Evolutionary conservation across 352 stramenopile species (phyloP).

Genomic region (Globisporangium splendens): DNA sequence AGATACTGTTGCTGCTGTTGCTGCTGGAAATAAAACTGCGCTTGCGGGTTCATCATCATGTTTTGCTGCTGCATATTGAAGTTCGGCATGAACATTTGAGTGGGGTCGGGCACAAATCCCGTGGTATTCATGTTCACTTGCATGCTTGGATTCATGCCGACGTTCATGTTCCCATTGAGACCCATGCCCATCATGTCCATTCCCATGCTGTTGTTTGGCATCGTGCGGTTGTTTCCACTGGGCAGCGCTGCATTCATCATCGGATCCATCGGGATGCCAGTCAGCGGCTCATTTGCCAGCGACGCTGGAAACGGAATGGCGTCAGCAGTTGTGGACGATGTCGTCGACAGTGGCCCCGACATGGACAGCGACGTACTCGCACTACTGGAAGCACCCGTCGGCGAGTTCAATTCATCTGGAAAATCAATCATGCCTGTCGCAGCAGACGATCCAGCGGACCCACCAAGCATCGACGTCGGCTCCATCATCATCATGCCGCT

Average conservation of each 20-base stretch:
- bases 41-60: conserved; percentile 77
- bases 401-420: conserved; percentile 83
- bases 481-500: conserved; percentile 70
- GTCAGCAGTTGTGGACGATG: conserved; percentile 31
- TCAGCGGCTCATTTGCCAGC: conserved; percentile 56
- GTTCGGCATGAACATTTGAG: conserved; percentile 63
- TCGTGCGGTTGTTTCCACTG: conserved; percentile 12
- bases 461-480: conserved; percentile 32
- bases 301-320: conserved; percentile 78
- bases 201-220: conserved; percentile 14
- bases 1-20: conserved; percentile 84
- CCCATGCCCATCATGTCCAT: conserved; percentile 41
- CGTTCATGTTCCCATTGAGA: conserved; percentile 26
- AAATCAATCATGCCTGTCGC: conserved; percentile 78
- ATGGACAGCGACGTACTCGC: conserved; percentile 25
- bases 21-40: conserved; percentile 69
- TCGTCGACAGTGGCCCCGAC: conserved; percentile 24
- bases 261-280: conserved; percentile 22
- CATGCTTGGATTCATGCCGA: conserved; percentile 51
- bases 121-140: conserved; percentile 47
- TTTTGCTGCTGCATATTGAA: conserved; percentile 69
- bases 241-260: conserved; percentile 18
- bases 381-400: conserved; percentile 24
- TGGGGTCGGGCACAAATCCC: conserved; percentile 42
- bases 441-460: conserved; percentile 15